Evolutionary conservation across 495 filamentous ascomycete species (phyloP).

Genomic region (Aspergillus haitiensis): DNA sequence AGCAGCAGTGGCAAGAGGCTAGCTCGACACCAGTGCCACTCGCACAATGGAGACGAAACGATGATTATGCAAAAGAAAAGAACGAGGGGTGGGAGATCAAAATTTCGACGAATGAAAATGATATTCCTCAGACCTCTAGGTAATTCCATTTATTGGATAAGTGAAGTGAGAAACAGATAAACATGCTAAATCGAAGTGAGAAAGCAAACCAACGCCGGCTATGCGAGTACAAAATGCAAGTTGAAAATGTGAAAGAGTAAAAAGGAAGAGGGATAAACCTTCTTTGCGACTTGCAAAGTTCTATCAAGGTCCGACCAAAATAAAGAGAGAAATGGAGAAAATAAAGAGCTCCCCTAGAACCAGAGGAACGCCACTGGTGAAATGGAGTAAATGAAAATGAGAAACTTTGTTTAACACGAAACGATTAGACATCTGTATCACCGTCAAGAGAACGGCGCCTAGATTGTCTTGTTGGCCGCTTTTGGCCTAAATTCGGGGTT

Average conservation of each 20-base stretch:
- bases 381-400: background rate
- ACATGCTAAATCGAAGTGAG: conserved; percentile 8
- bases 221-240: conserved; percentile 19
- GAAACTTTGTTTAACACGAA: background rate
- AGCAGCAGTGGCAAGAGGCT: background rate
- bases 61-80: conserved; percentile 13
- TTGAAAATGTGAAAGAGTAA: background rate
- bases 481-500: conserved; percentile 36
- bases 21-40: background rate
- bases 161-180: conserved; percentile 11
- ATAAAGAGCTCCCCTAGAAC: background rate
- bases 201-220: conserved; percentile 23
- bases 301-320: conserved; percentile 1
- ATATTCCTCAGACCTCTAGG: background rate
- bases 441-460: conserved; percentile 37
- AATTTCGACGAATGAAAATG: conserved; percentile 11
- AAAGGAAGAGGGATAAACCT: conserved; percentile 1
- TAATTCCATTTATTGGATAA: background rate
- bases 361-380: conserved; percentile 3
- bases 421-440: conserved; percentile 27
- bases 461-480: conserved; percentile 26
- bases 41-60: conserved; percentile 3
- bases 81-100: background rate
- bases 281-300: conserved; percentile 17
- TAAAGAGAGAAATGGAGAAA: background rate